These are phyloP conservation scores for Scedosporium boydii DNA, from an alignment of 2,329 filamentous ascomycete genomes.

Conservation along the genomic window DNA sequence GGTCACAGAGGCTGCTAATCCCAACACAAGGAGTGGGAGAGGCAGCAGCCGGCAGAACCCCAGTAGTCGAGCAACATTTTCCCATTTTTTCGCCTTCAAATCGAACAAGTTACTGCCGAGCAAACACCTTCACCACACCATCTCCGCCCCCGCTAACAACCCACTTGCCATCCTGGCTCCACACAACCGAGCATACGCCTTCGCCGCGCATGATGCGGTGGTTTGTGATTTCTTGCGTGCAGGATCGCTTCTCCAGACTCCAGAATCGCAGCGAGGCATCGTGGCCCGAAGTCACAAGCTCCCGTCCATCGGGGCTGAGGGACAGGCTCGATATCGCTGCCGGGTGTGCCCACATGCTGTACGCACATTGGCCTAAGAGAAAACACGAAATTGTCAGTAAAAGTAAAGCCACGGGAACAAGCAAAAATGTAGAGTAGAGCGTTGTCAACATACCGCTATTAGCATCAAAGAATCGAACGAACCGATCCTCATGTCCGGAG, in stretches of 20 bases:
- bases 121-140: slow-evolving; percentile 89
- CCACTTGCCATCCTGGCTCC: slow-evolving; percentile 91
- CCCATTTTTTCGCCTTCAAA: neutral
- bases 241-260: slow-evolving; percentile 90
- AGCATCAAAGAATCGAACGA: slow-evolving; percentile 94
- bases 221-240: slow-evolving; percentile 88
- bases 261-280: slow-evolving; percentile 95
- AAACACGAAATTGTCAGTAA: neutral
- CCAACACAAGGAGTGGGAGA: neutral
- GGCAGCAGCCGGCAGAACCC: neutral
- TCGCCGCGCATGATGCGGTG: slow-evolving; percentile 94
- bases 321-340: slow-evolving; percentile 86
- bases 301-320: slow-evolving; percentile 83
- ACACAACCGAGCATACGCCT: slow-evolving; percentile 86
- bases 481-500: slow-evolving; percentile 91
- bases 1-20: too few relatives aligned
- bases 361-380: slow-evolving; percentile 84
- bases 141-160: slow-evolving; percentile 93
- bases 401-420: neutral
- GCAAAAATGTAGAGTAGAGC: neutral
- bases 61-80: neutral
- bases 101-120: slow-evolving; percentile 30
- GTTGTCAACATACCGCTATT: slow-evolving; percentile 73
- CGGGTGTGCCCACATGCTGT: slow-evolving; percentile 95
- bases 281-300: slow-evolving; percentile 92